A percentile compares a stretch with the other conserved stretches of the same genome.
Evolutionary conservation across 2,329 filamentous ascomycete species (phyloP).

Genomic region (Cytospora paraplurivora): DNA sequence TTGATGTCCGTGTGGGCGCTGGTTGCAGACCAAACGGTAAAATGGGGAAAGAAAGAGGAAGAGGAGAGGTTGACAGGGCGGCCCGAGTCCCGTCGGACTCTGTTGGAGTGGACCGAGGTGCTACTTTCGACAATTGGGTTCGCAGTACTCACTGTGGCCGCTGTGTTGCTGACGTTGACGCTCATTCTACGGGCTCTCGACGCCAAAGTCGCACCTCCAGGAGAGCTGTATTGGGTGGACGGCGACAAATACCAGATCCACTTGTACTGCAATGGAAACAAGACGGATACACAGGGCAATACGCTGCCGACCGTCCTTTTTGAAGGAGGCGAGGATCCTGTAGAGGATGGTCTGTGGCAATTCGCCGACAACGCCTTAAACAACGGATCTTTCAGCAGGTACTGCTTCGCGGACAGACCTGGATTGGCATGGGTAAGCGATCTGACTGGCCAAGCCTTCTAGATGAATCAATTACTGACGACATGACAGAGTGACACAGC

Average conservation of each 20-base stretch:
- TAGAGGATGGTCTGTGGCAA: constrained; percentile 76
- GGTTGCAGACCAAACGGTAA: constrained; percentile 76
- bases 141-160: constrained; percentile 66
- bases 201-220: constrained; percentile 70
- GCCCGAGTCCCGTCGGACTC: constrained; percentile 77
- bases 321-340: constrained; percentile 78
- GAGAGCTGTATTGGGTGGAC: constrained; percentile 78
- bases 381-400: constrained; percentile 82
- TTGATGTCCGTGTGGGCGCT: constrained; percentile 80
- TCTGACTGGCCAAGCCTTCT: constrained; percentile 38
- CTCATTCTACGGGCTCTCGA: constrained; percentile 81
- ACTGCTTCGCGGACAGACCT: constrained; percentile 94
- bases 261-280: constrained; percentile 79
- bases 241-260: constrained; percentile 85
- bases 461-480: constrained; percentile 8
- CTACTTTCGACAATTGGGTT: constrained; percentile 73
- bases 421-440: constrained; percentile 72
- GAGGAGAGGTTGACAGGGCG: constrained; percentile 91
- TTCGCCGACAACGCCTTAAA: constrained; percentile 75
- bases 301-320: constrained; percentile 78
- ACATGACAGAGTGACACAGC: constrained; percentile 71
- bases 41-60: constrained; percentile 90
- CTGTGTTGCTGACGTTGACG: constrained; percentile 75
- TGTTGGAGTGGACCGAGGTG: constrained; percentile 84
- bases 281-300: constrained; percentile 55